phyloP scores from a whole-genome alignment of 2,329 filamentous ascomycete species.

The Hyphodiscus sp. region DNA sequence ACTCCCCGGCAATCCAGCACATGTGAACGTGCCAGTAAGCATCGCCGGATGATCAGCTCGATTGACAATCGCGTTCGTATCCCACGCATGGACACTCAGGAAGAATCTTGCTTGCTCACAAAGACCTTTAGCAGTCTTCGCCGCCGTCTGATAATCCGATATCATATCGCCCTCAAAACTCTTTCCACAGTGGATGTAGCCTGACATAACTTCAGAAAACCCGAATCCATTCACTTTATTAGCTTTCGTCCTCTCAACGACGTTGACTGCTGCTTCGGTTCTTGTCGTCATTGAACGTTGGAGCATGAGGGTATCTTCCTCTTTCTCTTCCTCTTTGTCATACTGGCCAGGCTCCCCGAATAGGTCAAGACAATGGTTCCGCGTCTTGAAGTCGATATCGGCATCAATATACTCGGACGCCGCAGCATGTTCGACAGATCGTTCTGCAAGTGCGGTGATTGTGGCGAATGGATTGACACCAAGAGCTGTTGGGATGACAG shows the following conservation, averaged over 20 bases:
- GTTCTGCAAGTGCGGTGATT: constrained; percentile 61
- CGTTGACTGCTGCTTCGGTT: constrained; percentile 36
- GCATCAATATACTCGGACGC: constrained; percentile 31
- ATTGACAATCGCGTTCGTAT: constrained; percentile 42
- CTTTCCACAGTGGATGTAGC: constrained; percentile 46
- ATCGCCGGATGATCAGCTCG: constrained; percentile 44
- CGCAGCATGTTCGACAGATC: constrained; percentile 49
- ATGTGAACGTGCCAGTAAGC: constrained; percentile 54
- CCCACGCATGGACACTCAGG: constrained; percentile 49
- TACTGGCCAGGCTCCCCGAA: constrained; percentile 42
- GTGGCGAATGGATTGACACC: constrained; percentile 63
- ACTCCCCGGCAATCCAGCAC: constrained; percentile 46
- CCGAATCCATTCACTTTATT: constrained; percentile 43
- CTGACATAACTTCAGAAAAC: constrained; percentile 60
- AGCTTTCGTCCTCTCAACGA: constrained; percentile 28
- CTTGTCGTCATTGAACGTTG: constrained; percentile 19
- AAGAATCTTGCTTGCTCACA: constrained; percentile 53
- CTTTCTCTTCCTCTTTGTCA: not conserved
- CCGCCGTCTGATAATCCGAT: constrained; percentile 47
- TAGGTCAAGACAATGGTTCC: constrained; percentile 45
- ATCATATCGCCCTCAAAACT: constrained; percentile 38
- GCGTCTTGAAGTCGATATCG: constrained; percentile 39
- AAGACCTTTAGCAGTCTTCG: constrained; percentile 44
- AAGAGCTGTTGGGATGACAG: constrained; percentile 55
- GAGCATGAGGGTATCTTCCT: constrained; percentile 7